phyloP scores from a whole-genome alignment of 75 land plant genomes.

The Cunninghamia lanceolata region DNA sequence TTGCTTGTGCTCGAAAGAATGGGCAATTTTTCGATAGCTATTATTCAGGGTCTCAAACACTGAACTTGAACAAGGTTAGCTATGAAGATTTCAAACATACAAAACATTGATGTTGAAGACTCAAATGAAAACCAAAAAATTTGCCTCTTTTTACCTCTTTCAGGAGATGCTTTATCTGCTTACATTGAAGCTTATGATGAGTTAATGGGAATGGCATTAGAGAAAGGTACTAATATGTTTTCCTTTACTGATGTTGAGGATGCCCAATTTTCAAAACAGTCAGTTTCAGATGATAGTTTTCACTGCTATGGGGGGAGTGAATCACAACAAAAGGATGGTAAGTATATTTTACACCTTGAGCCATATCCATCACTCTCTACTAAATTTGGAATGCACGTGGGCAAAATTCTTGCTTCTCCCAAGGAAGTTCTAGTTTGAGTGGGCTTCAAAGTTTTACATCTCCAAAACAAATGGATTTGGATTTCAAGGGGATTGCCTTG shows the following conservation, averaged over 20 bases:
- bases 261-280: neutral
- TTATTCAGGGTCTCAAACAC: slow-evolving; percentile 3
- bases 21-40: no score
- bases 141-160: slow-evolving; percentile 38
- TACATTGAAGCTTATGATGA: slow-evolving; percentile 58
- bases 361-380: neutral
- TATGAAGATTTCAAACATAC: neutral
- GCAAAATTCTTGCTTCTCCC: neutral
- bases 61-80: neutral
- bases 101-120: neutral
- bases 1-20: neutral
- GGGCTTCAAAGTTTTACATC: slow-evolving; percentile 1
- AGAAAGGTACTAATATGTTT: slow-evolving; percentile 1
- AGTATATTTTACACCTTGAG: neutral
- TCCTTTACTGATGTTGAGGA: neutral
- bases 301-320: slow-evolving; percentile 4
- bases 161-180: slow-evolving; percentile 50
- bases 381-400: neutral
- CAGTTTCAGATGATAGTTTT: neutral
- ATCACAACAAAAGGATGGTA: neutral
- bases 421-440: slow-evolving; percentile 12
- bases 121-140: neutral
- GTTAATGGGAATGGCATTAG: slow-evolving; percentile 18
- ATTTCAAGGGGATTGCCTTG: neutral
- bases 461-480: slow-evolving; percentile 2